These are phyloP conservation scores for Chrysoporthe deuterocubensis DNA, from an alignment of 2,329 filamentous ascomycete genomes.

Conservation along the genomic window DNA sequence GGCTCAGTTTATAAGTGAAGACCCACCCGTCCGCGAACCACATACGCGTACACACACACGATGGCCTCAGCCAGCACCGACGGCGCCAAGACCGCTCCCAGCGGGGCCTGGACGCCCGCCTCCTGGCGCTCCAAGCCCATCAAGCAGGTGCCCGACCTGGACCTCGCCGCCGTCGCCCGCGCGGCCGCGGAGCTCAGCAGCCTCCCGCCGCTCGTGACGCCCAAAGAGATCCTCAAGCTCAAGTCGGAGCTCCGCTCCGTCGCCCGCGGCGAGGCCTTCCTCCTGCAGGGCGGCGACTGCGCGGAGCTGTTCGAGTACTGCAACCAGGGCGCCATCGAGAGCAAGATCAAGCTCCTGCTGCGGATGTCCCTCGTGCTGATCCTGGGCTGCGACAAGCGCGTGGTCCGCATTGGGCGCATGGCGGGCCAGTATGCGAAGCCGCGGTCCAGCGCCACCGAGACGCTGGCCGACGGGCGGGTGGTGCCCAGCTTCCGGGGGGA, in stretches of 20 bases:
- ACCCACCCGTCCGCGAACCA: neutral
- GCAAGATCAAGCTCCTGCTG: constrained; percentile 93
- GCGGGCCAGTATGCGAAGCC: constrained; percentile 98
- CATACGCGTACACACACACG: constrained; percentile 8
- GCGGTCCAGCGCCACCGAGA: constrained; percentile 84
- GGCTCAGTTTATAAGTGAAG: neutral
- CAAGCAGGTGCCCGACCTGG: constrained; percentile 74
- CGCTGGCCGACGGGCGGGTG: constrained; percentile 71
- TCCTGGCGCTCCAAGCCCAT: constrained; percentile 81
- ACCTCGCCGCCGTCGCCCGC: constrained; percentile 60
- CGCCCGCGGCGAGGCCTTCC: constrained; percentile 86
- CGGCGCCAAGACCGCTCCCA: constrained; percentile 11
- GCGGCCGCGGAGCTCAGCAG: constrained; percentile 67
- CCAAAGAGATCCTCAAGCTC: constrained; percentile 78
- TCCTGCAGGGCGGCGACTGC: constrained; percentile 95
- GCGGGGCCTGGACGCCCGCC: constrained; percentile 57
- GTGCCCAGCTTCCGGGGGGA: constrained; percentile 93
- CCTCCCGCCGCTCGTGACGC: constrained; percentile 79
- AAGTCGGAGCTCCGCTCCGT: constrained; percentile 82
- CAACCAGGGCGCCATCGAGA: constrained; percentile 83
- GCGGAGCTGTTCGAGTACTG: constrained; percentile 98
- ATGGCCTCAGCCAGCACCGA: constrained; percentile 25
- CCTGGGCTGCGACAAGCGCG: constrained; percentile 80
- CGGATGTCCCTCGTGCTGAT: constrained; percentile 97
- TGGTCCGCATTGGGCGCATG: constrained; percentile 94